Percentiles rank a stretch among this genome's conserved stretches.
phyloP scores from a whole-genome alignment of 208 protist species.

The Entamoeba invadens region DNA sequence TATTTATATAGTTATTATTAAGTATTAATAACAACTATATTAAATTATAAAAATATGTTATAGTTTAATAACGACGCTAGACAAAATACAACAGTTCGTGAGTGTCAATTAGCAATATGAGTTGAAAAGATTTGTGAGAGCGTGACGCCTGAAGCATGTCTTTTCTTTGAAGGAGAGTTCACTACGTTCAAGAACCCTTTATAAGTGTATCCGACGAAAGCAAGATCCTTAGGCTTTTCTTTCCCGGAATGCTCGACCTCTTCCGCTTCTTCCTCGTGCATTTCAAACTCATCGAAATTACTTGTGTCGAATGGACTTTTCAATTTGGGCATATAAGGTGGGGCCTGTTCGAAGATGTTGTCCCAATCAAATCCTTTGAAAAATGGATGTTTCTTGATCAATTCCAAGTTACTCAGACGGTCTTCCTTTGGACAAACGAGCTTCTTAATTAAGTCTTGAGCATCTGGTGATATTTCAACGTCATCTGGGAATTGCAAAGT shows the following conservation, averaged over 20 bases:
- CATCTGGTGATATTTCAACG: neutral
- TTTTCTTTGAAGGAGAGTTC: neutral
- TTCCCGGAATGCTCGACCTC: no score
- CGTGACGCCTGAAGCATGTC: neutral
- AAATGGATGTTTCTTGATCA: no score
- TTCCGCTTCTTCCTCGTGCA: no score
- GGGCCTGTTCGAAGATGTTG: neutral
- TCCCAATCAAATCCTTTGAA: neutral
- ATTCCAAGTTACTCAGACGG: no score
- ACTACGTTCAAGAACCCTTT: neutral
- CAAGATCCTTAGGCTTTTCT: neutral
- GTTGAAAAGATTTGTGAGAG: neutral
- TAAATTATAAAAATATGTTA: no score
- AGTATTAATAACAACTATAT: no score
- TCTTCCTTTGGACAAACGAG: neutral
- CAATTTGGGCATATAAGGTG: neutral
- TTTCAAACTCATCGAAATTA: neutral
- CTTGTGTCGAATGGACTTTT: neutral
- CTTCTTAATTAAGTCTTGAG: conserved; percentile 1
- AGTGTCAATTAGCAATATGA: no score
- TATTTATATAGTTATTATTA: no score
- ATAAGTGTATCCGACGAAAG: neutral
- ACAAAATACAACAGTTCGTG: no score
- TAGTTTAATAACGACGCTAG: no score
- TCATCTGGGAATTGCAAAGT: conserved; percentile 50